Percentiles rank a stretch among this genome's conserved stretches.
Conservation (phyloP, 2,329 filamentous ascomycete genomes). For the Alternaria gansuensis region DNA sequence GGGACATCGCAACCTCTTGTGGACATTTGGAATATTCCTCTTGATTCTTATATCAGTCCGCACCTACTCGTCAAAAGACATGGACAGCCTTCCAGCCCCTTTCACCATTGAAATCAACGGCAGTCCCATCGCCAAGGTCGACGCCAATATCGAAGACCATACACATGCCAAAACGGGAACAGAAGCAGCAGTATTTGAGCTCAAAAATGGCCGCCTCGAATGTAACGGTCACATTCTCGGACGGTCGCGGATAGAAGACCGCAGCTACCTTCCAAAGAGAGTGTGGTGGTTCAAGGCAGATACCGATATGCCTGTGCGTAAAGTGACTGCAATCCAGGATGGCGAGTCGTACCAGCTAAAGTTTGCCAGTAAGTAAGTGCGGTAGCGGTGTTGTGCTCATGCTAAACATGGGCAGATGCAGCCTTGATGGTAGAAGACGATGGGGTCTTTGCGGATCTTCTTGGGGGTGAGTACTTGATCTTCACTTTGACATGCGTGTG, state of each 20-base stretch:
- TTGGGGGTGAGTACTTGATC: slow-evolving; percentile 20
- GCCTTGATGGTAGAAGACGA: slow-evolving; percentile 22
- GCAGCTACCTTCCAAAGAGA: slow-evolving; percentile 33
- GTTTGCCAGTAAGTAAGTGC: slow-evolving; percentile 28
- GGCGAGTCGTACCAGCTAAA: slow-evolving; percentile 26
- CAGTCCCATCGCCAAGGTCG: slow-evolving; percentile 29
- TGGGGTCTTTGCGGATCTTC: slow-evolving; percentile 24
- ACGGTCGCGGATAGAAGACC: slow-evolving; percentile 27
- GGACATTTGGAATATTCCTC: slow-evolving; percentile 15
- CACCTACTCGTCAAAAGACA: slow-evolving; percentile 14
- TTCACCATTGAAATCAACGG: slow-evolving; percentile 37
- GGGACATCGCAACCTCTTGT: slow-evolving; percentile 15
- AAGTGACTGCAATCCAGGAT: slow-evolving; percentile 30
- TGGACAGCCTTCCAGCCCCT: slow-evolving; percentile 30
- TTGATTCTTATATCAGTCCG: slow-evolving; percentile 12
- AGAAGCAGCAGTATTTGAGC: slow-evolving; percentile 33
- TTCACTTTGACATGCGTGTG: not conserved
- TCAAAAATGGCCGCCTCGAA: slow-evolving; percentile 29
- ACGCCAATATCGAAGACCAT: slow-evolving; percentile 22
- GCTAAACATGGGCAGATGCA: slow-evolving; percentile 19
- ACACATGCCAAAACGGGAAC: slow-evolving; percentile 29
- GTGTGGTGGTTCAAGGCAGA: slow-evolving; percentile 38
- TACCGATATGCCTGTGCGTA: slow-evolving; percentile 19
- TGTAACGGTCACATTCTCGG: slow-evolving; percentile 32
- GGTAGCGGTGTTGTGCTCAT: not conserved